Evolutionary conservation across 2,329 filamentous ascomycete genomes (phyloP), one percentile per base, ranked within the genome.

Genomic region (Pseudogymnoascus sp.): DNA sequence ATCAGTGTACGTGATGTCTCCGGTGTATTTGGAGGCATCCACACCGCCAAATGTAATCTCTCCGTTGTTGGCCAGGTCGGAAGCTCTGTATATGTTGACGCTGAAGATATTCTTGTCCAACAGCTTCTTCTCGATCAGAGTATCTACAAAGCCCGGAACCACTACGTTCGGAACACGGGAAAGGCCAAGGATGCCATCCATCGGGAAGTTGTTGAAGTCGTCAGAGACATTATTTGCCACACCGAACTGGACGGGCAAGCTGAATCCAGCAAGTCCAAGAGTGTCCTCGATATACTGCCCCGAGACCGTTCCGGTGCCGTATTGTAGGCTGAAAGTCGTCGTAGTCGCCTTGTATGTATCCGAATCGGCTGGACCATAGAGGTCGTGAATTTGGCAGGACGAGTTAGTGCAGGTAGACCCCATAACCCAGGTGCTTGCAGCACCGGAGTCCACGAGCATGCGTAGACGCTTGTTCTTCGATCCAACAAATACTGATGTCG

Each of bases 131-230:
- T 81, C 70, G 14, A 79, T 77, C 51, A 96, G 75, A 1, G 81
- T 77, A 40, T 87, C 79, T 72, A 95, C 79, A 69, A 95, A 86
- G 51, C 86, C 90, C 18, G 88, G 83, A 4, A 82, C 81, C 2
- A 82, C 82, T 10, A 80, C 77, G 8, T 61, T 54, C 39, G 31
- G 16, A 66, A 81, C 82, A 69, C 87, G 86, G 14, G 89, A 88
- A 23, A 96, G 77, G 3, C 91, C 92, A 2, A 96, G 77, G 60
- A 96, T 96, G 23, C 92, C 92, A 73, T 96, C 92, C 75, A 96
- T 92, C 1, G 90, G 88, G 69, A 93, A 96, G 62, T 83, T 82
- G 29, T 79, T 76, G 73, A 96, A 96, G 67, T 95, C 86, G 61
- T 84, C 76, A 0, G 90, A 91, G 1, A 89, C 89, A 23, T 81